phyloP scores from a whole-genome alignment of 179 eudicot genomes.

The Silene noctiflora region DNA sequence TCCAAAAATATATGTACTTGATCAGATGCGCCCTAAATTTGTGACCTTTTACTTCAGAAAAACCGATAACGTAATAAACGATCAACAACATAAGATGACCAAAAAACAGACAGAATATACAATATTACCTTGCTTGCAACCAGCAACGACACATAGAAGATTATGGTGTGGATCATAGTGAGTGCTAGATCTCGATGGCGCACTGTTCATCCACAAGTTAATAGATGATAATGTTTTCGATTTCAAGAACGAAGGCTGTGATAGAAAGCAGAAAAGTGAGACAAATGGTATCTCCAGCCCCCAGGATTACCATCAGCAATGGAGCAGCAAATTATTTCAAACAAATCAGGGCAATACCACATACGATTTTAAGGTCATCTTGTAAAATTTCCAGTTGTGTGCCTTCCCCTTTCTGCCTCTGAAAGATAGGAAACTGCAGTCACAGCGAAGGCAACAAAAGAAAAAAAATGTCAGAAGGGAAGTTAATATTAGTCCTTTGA shows the following conservation, averaged over 20 bases:
- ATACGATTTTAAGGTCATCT: slow-evolving; percentile 58
- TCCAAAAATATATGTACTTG: neutral
- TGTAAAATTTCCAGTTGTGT: slow-evolving; percentile 53
- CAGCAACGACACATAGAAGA: slow-evolving; percentile 72
- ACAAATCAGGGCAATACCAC: slow-evolving; percentile 10
- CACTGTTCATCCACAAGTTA: slow-evolving; percentile 92
- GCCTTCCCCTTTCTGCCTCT: slow-evolving; percentile 58
- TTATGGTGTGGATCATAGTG: slow-evolving; percentile 98
- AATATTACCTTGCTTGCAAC: slow-evolving; percentile 68
- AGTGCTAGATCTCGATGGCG: slow-evolving; percentile 70
- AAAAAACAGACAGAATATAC: neutral
- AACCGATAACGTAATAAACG: neutral
- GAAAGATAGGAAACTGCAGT: slow-evolving; percentile 69
- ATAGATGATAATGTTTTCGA: slow-evolving; percentile 50
- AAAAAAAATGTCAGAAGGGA: neutral
- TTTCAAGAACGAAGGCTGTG: slow-evolving; percentile 69
- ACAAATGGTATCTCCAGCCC: neutral
- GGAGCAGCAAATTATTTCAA: slow-evolving; percentile 1
- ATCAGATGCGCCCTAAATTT: neutral
- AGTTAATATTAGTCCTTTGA: neutral
- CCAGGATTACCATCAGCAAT: neutral
- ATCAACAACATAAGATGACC: neutral
- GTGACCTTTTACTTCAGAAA: slow-evolving; percentile 5
- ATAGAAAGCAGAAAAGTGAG: slow-evolving; percentile 18
- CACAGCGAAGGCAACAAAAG: slow-evolving; percentile 7